phyloP scores from a whole-genome alignment of 805 yeast genomes.

The Torulaspora indica region DNA sequence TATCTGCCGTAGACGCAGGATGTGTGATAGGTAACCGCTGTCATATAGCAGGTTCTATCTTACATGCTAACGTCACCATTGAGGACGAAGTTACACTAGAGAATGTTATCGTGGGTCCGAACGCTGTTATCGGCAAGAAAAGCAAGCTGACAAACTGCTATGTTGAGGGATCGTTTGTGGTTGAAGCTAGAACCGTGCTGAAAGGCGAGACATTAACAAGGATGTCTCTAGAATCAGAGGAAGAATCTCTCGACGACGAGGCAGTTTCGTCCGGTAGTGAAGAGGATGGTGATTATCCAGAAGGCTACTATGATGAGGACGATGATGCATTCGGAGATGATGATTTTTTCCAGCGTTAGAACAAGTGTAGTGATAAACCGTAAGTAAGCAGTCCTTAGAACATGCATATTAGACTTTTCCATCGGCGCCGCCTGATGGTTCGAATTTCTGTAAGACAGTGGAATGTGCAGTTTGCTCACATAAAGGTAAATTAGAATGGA shows the following conservation, averaged over 20 bases:
- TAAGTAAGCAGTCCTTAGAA: background rate
- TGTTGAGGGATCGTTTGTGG: conserved; percentile 74
- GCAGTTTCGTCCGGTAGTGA: conserved; percentile 34
- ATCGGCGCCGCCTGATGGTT: background rate
- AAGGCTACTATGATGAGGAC: conserved; percentile 42
- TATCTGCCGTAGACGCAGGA: conserved; percentile 70
- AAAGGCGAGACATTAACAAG: conserved; percentile 57
- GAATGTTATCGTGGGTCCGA: conserved; percentile 78
- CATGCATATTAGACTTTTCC: background rate
- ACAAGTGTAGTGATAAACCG: background rate
- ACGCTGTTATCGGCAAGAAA: conserved; percentile 59
- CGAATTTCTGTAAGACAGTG: background rate
- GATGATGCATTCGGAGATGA: conserved; percentile 51
- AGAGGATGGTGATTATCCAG: conserved; percentile 36
- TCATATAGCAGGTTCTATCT: conserved; percentile 79
- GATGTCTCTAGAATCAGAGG: conserved; percentile 27
- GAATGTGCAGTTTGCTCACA: background rate
- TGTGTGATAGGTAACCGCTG: conserved; percentile 82
- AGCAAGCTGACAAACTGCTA: conserved; percentile 72
- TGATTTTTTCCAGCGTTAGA: conserved; percentile 52
- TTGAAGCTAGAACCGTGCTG: conserved; percentile 47
- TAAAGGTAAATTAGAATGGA: background rate
- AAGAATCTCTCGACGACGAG: conserved; percentile 26
- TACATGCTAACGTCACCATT: conserved; percentile 63
- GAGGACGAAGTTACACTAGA: conserved; percentile 75